phyloP scores from a whole-genome alignment of 352 stramenopile genomes.

The Phytophthora pistaciae region DNA sequence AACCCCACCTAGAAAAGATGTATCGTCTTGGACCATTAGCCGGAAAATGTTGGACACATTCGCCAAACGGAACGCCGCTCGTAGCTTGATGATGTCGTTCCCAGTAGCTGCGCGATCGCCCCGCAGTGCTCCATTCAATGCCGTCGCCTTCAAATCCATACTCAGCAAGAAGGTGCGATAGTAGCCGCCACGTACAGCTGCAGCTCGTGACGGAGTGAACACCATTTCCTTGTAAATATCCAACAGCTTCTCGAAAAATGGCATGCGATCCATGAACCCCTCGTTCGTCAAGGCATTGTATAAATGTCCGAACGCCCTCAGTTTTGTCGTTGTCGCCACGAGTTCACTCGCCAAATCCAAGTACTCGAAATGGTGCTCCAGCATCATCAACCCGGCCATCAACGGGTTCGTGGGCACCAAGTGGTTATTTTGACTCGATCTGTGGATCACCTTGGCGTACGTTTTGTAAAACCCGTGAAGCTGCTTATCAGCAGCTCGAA shows the following conservation, averaged over 20 bases:
- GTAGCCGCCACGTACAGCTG: constrained; percentile 24
- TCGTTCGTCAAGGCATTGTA: constrained; percentile 34
- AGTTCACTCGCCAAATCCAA: constrained; percentile 12
- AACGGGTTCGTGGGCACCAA: constrained; percentile 23
- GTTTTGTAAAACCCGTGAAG: constrained; percentile 18
- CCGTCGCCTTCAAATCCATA: no score
- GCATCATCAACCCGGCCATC: constrained; percentile 28
- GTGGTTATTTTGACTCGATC: neutral
- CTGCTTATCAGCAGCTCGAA: neutral
- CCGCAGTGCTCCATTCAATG: constrained; percentile 25
- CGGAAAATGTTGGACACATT: neutral
- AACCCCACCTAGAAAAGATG: constrained; percentile 17
- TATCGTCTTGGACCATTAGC: constrained; percentile 31
- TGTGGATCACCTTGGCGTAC: neutral
- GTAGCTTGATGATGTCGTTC: neutral
- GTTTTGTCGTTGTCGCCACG: constrained; percentile 17
- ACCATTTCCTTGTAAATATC: constrained; percentile 23
- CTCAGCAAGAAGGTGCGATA: no score
- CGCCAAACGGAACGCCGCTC: constrained; percentile 7
- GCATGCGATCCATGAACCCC: constrained; percentile 11
- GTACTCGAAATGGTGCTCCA: constrained; percentile 34
- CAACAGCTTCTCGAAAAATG: constrained; percentile 37
- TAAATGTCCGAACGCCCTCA: constrained; percentile 35
- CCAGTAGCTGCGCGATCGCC: no score
- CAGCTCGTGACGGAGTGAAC: constrained; percentile 38